Percentiles rank a stretch among this genome's conserved stretches.
These are phyloP conservation scores for Rhizopogon vinicolor DNA, from an alignment of 768 basidiomycete genomes.

Conservation along the genomic window DNA sequence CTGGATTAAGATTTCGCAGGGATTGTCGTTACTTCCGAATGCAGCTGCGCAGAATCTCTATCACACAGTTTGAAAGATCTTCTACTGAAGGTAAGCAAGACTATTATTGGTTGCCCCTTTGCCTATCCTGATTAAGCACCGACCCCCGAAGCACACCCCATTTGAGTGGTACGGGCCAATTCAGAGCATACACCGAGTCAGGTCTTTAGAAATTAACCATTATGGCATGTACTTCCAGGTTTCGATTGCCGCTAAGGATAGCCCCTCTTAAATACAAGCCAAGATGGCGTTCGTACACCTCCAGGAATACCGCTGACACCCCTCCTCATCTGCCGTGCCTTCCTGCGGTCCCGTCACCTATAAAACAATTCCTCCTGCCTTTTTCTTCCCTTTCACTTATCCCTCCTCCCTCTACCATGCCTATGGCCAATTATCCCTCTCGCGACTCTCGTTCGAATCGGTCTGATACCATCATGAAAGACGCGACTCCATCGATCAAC, in stretches of 20 bases:
- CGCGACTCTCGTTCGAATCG: conserved; percentile 28
- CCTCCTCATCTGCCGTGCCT: conserved; percentile 24
- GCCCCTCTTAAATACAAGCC: conserved; percentile 39
- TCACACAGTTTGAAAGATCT: conserved; percentile 3
- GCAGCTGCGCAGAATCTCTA: background rate
- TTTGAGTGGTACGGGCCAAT: conserved; percentile 12
- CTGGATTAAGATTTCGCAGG: background rate
- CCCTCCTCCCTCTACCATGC: conserved; percentile 32
- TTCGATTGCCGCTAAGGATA: conserved; percentile 27
- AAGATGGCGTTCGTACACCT: conserved; percentile 22
- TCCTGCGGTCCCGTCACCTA: conserved; percentile 31
- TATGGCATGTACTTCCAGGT: conserved; percentile 29
- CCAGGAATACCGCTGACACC: conserved; percentile 21
- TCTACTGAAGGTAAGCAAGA: conserved; percentile 3
- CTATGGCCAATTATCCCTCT: conserved; percentile 32
- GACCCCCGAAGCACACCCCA: conserved; percentile 11
- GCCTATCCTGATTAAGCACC: conserved; percentile 13
- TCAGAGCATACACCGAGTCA: conserved; percentile 32
- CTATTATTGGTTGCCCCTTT: conserved; percentile 17
- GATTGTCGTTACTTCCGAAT: conserved; percentile 5
- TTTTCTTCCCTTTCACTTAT: conserved; percentile 19
- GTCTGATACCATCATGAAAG: conserved; percentile 24
- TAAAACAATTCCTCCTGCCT: conserved; percentile 26
- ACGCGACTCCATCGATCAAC: conserved; percentile 22
- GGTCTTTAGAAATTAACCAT: conserved; percentile 30